Conservation (phyloP, 306 rosid genomes). For the Malus sylvestris region DNA sequence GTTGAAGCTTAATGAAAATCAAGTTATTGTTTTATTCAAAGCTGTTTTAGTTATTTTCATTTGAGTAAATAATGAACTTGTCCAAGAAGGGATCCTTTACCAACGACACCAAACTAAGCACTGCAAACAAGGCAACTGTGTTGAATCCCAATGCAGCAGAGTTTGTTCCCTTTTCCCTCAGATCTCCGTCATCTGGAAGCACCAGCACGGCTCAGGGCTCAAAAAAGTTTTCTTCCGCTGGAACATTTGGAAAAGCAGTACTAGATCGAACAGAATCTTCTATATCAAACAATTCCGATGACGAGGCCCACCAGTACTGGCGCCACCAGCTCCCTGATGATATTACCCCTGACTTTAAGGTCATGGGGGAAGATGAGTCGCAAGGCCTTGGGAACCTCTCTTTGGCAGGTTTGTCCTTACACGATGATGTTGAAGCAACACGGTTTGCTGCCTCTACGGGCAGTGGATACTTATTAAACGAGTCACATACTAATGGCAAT, state of each 20-base stretch:
- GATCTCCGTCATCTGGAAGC: conserved; percentile 69
- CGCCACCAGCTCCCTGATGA: conserved; percentile 96
- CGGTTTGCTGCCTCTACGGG: conserved; percentile 50
- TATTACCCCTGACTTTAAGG: conserved; percentile 92
- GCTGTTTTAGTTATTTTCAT: conserved; percentile 13
- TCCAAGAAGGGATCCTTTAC: conserved; percentile 54
- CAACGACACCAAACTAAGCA: conserved; percentile 38
- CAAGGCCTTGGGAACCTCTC: conserved; percentile 63
- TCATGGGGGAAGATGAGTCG: conserved; percentile 70
- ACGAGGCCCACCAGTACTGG: conserved; percentile 90
- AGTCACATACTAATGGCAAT: conserved; percentile 51
- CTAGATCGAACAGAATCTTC: conserved; percentile 81
- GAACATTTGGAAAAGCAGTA: conserved; percentile 71
- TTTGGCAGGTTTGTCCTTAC: conserved; percentile 62
- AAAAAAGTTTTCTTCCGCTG: conserved; percentile 39
- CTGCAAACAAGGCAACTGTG: conserved; percentile 44
- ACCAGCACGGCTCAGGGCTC: conserved; percentile 41
- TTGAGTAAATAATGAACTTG: conserved; percentile 68
- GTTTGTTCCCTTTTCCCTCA: conserved; percentile 70
- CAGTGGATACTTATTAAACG: conserved; percentile 52
- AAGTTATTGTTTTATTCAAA: conserved; percentile 4
- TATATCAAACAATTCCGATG: conserved; percentile 76
- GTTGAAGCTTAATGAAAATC: conserved; percentile 45
- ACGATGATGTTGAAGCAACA: conserved; percentile 50
- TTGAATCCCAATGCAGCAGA: conserved; percentile 99